These are phyloP conservation scores for Peronosclerospora sorghi DNA, from an alignment of 352 stramenopile genomes.

Conservation along the genomic window DNA sequence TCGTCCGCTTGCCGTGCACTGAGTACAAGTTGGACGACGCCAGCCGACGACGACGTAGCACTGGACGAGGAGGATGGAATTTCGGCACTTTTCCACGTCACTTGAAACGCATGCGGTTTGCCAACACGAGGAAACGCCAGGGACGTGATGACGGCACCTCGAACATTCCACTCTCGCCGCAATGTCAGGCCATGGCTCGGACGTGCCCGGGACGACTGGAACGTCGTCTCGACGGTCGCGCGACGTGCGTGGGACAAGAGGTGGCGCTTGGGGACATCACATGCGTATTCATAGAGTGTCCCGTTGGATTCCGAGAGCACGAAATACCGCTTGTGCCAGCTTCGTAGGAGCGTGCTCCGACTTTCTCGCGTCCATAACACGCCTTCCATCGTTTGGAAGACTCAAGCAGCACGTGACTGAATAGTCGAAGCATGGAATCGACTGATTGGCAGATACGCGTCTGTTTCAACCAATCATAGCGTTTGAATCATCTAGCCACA, in stretches of 20 bases:
- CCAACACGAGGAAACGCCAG: constrained; percentile 42
- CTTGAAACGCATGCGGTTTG: constrained; percentile 44
- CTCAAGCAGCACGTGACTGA: background rate
- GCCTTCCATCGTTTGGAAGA: constrained; percentile 35
- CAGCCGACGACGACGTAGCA: background rate
- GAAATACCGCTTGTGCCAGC: constrained; percentile 66
- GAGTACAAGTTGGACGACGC: constrained; percentile 22
- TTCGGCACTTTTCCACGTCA: constrained; percentile 16
- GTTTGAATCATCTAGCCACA: background rate
- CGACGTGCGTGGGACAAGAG: constrained; percentile 3
- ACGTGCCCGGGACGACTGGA: constrained; percentile 4
- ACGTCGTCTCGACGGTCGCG: constrained; percentile 8
- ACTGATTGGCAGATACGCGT: too few species aligned
- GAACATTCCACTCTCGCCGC: constrained; percentile 30
- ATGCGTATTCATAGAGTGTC: constrained; percentile 38
- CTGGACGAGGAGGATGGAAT: background rate
- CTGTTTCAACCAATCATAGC: too few species aligned
- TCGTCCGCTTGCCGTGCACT: constrained; percentile 38
- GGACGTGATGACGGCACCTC: constrained; percentile 22
- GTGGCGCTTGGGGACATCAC: constrained; percentile 12
- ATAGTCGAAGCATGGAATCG: too few species aligned
- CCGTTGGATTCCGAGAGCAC: constrained; percentile 33
- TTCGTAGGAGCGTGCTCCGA: constrained; percentile 43
- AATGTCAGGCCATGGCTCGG: constrained; percentile 28
- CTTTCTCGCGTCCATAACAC: constrained; percentile 38